Percentiles rank a stretch among this genome's conserved stretches.
These are phyloP conservation scores for Aaosphaeria pasadenensis DNA, from an alignment of 2,329 filamentous ascomycete genomes.

Conservation along the genomic window DNA sequence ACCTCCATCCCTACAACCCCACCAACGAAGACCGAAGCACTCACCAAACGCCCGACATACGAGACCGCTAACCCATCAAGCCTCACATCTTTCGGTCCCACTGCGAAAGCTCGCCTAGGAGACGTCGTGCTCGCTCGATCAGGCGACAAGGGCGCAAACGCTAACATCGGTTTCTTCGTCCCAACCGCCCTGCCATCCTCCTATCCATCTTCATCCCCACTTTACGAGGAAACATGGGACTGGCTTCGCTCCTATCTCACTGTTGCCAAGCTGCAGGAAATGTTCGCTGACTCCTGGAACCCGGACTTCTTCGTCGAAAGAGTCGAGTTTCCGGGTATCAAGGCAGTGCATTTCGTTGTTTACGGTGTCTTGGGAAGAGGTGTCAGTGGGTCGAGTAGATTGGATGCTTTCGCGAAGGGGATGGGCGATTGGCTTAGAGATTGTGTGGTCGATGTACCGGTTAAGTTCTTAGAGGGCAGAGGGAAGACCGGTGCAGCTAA, in stretches of 20 bases:
- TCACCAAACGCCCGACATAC: conserved; percentile 21
- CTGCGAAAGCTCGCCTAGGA: conserved; percentile 29
- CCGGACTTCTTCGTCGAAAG: conserved; percentile 21
- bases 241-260: conserved; percentile 31
- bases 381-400: conserved; percentile 46
- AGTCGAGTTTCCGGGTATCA: conserved; percentile 29
- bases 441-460: conserved; percentile 41
- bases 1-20: neutral
- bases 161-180: conserved; percentile 38
- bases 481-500: neutral
- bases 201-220: conserved; percentile 10
- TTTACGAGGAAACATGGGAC: conserved; percentile 25
- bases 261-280: conserved; percentile 19
- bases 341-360: conserved; percentile 36
- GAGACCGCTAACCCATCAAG: conserved; percentile 32
- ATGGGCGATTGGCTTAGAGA: conserved; percentile 52
- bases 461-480: conserved; percentile 21
- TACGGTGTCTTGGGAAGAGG: conserved; percentile 37
- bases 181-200: conserved; percentile 24
- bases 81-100: conserved; percentile 20
- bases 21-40: conserved; percentile 13
- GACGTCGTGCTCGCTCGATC: conserved; percentile 45
- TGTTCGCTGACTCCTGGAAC: conserved; percentile 26
- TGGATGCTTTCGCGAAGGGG: conserved; percentile 54
- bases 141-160: conserved; percentile 35